Base-by-base conservation (phyloP, 2,329 filamentous ascomycete species). In the Cadophora sp. region DNA sequence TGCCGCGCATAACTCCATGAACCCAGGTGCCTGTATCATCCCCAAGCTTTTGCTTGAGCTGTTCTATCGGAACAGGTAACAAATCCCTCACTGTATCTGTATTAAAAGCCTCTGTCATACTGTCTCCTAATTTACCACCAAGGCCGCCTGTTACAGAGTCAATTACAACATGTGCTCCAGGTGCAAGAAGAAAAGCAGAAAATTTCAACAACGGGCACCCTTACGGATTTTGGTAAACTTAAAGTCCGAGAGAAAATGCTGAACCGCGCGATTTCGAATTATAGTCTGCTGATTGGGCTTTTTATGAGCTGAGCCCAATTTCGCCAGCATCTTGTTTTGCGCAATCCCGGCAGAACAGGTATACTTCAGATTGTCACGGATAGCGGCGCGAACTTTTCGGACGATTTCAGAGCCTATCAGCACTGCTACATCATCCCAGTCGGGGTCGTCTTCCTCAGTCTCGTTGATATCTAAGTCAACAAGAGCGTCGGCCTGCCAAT, bases 221-320 rank as follows among this genome's bases (percentile, higher is more conserved):
- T 27, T 64, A 56, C 62, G 62, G 14, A 99, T 96, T 79, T 97
- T 97, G 19, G 94, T 97, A 76, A 97, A 95, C 77, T 97, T 97
- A 84, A 97, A 94, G 19, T 87, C 88, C 9, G 87, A 87, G 51
- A 99, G 82, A 76, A 99, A 99, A 53, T 91, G 85, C 70, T 89
- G 84, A 1, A 93, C 85, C 0, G 95, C 95, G 58, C 94, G 89
- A 77, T 93, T 95, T 27, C 96, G 91, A 60, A 99, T 89, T n/a
- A 98, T 88, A 0, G 95, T 98, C 80, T 99, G 96, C 73, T 91
- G 88, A 77, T 97, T 96, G 40, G 96, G 96, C 79, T 99, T 99
- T 81, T 93, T 94, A 81, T 94, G 89, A 7, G 88, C 93, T 27
- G 93, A 97, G 34, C 95, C 96, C 66, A 99, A 83, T 81, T 99